Base-by-base conservation (phyloP, 345 rosid genomes). In the Turritis glabra region DNA sequence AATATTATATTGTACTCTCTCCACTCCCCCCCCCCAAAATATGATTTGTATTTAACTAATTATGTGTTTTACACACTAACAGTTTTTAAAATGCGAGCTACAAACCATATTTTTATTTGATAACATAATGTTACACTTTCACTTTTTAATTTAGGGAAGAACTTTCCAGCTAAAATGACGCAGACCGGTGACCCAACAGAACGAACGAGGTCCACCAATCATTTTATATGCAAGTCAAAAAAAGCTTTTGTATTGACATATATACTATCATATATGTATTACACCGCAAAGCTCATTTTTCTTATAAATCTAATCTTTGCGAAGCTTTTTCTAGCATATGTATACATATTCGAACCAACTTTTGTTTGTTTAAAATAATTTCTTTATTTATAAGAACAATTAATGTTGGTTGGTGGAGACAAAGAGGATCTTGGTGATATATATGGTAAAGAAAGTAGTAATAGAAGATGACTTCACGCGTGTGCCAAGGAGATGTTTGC, bases 161-260 rank as follows among this genome's bases (percentile, higher is more conserved):
- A 66, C 81, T 77, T 77, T 77, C 73, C 81, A 77, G 81, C 81
- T 66, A 72, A 65, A 77, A 72, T 58, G 73, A 66, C 54, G 7
- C 40, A 65, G 50, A 62, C 3, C 8, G 26, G 69, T 38, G 79
- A 68, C 41, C 56, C 63, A 69, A 56, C 18, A 21, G 27, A 48
- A 48, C 40, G 9, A 76, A 69, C 53, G 43, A 61, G 74, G 75
- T 59, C 64, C 79, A 69, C 53, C 55, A 50, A 77, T 29, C 76
- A 55, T 64, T 70, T 77, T 71, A 77, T 41, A 77, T 29, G 50
- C 66, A 27, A 55, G 76, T 70, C 76, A 76, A 76, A 44, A 76
- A 76, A 44, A 70, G 60, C 43, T 55, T 76, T 62, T 62, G 41
- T 22, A 72, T 10, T 19, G 47, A 56, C 14, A 65, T 33, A 52